Percentiles rank a stretch among this genome's conserved stretches.
phyloP scores from a whole-genome alignment of 257 asterid species.

The Misopates orontium region DNA sequence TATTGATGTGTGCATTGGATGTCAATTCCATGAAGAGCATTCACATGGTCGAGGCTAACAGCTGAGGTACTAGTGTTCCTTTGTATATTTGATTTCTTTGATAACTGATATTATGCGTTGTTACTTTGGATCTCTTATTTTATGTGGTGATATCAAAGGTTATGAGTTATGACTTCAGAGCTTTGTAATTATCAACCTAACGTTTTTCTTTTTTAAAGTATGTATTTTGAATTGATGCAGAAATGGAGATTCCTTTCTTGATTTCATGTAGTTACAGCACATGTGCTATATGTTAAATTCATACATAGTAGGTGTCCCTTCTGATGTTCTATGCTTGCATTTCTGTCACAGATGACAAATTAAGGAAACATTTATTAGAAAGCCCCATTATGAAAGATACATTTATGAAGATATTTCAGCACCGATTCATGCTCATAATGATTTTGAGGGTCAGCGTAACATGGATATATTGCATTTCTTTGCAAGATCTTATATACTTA shows the following conservation, averaged over 20 bases:
- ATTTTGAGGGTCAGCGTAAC: not conserved
- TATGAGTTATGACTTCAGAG: not conserved
- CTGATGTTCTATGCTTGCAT: not conserved
- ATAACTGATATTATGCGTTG: not conserved
- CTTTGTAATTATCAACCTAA: not conserved
- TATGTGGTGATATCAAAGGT: not conserved
- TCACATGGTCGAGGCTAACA: not conserved
- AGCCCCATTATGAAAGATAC: not conserved
- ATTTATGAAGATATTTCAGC: not conserved
- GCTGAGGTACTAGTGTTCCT: not conserved
- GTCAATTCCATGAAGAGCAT: not conserved
- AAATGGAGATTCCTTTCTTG: not conserved
- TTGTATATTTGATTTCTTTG: not conserved
- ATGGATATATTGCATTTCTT: not conserved
- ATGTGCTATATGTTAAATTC: too few species aligned
- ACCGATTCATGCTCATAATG: not conserved
- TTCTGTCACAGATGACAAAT: not conserved
- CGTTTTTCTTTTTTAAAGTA: not conserved
- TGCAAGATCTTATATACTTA: not conserved
- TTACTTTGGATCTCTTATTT: not conserved
- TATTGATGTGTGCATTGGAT: not conserved
- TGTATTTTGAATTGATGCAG: not conserved
- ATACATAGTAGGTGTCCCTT: too few species aligned
- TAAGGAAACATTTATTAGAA: not conserved
- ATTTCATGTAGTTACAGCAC: too few species aligned